Percentiles rank a stretch among this genome's conserved stretches.
Conservation (phyloP, 192 early-diverging fungal genomes). For the Rhizophagus prolifer region DNA sequence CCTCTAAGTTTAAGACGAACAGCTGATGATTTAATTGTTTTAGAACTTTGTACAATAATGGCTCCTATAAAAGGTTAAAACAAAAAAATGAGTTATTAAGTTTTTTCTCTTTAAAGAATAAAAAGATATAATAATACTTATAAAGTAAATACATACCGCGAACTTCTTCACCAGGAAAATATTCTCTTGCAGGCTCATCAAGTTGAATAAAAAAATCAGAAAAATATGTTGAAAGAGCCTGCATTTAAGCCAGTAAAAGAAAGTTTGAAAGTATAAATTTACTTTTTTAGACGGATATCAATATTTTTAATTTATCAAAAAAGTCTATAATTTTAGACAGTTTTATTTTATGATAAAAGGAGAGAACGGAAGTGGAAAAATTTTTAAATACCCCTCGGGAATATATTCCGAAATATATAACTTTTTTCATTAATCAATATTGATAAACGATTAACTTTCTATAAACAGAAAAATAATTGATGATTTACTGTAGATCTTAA, state of each 20-base stretch:
- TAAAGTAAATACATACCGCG: background rate
- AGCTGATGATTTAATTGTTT: background rate
- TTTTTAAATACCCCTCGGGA: too few relatives aligned
- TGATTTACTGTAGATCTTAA: too few relatives aligned
- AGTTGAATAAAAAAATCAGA: conserved; percentile 9
- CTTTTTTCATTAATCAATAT: too few relatives aligned
- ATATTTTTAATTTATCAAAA: too few relatives aligned
- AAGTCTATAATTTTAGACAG: too few relatives aligned
- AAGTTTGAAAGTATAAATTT: background rate
- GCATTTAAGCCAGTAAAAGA: background rate
- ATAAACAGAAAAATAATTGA: too few relatives aligned
- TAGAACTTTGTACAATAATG: background rate
- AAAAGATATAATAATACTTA: background rate
- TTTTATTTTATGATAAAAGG: too few relatives aligned
- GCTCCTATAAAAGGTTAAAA: background rate
- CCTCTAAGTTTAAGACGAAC: background rate
- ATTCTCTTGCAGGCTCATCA: background rate
- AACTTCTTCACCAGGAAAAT: conserved; percentile 15
- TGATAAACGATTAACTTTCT: too few relatives aligned
- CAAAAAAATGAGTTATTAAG: background rate
- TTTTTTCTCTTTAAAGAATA: background rate
- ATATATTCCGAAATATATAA: too few relatives aligned
- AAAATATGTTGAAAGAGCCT: background rate
- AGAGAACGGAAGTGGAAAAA: too few relatives aligned
- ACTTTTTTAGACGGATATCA: background rate